Conservation (phyloP, 345 rosid genomes). For the Linum usitatissimum region DNA sequence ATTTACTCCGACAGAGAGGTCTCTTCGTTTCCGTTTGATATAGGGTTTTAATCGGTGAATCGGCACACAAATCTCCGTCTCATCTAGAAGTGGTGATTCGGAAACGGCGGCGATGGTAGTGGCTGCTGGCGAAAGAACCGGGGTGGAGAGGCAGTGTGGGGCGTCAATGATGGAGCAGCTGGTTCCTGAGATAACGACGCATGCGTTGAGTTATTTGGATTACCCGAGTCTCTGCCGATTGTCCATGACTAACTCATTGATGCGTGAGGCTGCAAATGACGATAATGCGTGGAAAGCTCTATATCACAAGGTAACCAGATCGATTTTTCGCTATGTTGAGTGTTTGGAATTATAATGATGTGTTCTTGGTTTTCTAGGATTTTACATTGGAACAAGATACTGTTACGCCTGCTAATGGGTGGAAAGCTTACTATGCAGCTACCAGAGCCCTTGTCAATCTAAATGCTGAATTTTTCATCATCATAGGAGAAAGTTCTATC, state of each 20-base stretch:
- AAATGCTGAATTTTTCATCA: conserved; percentile 70
- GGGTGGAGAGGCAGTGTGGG: conserved; percentile 52
- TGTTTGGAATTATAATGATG: too few relatives aligned
- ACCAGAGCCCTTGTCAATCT: conserved; percentile 81
- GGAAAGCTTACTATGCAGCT: conserved; percentile 96
- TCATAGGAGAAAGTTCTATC: conserved; percentile 66
- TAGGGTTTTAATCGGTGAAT: too few relatives aligned
- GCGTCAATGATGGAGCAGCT: conserved; percentile 99
- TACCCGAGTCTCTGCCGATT: conserved; percentile 84
- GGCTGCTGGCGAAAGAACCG: conserved; percentile 4
- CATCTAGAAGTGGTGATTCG: too few relatives aligned
- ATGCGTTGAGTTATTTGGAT: conserved; percentile 96
- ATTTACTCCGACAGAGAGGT: too few relatives aligned
- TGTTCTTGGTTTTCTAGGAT: conserved; percentile 36
- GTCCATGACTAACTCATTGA: conserved; percentile 94
- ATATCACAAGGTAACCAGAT: conserved; percentile 63
- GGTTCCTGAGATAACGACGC: conserved; percentile 96
- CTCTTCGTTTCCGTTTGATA: too few relatives aligned
- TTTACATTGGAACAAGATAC: conserved; percentile 83
- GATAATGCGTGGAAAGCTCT: conserved; percentile 98
- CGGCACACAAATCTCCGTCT: too few relatives aligned
- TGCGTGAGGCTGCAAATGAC: conserved; percentile 98
- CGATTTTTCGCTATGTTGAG: too few relatives aligned
- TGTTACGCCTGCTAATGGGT: conserved; percentile 72
- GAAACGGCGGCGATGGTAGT: conserved; percentile 24